Evolutionary conservation across 2,329 filamentous ascomycete species (phyloP).

Genomic region (Aureobasidium mangrovei): DNA sequence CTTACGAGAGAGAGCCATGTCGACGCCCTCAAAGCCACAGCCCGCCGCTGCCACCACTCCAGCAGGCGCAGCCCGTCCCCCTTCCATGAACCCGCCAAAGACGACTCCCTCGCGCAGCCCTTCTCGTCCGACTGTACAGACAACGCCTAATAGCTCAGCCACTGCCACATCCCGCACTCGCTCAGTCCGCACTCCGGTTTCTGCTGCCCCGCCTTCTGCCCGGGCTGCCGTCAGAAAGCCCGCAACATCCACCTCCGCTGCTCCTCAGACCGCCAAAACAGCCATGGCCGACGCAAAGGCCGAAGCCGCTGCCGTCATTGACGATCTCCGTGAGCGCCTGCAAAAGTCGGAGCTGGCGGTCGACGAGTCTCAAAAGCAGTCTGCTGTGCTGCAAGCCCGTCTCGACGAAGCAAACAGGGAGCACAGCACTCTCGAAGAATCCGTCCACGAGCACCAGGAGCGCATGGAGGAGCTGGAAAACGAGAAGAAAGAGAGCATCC

Average conservation of each 20-base stretch:
- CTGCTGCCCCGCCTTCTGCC: conserved; percentile 59
- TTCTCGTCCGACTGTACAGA: conserved; percentile 7
- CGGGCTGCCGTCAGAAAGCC: conserved; percentile 60
- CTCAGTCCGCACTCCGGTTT: conserved; percentile 45
- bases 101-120: conserved; percentile 13
- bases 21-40: conserved; percentile 15
- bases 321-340: conserved; percentile 76
- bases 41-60: conserved; percentile 13
- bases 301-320: conserved; percentile 67
- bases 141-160: conserved; percentile 2
- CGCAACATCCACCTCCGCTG: conserved; percentile 11
- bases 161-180: conserved; percentile 35
- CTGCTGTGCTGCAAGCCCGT: conserved; percentile 73
- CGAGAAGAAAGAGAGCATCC: conserved; percentile 73
- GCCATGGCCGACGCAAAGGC: conserved; percentile 60
- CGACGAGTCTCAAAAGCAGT: conserved; percentile 67
- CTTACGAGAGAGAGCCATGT: conserved; percentile 15
- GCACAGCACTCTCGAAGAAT: conserved; percentile 80
- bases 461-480: conserved; percentile 71
- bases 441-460: conserved; percentile 76
- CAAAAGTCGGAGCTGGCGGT: conserved; percentile 63
- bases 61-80: conserved; percentile 14
- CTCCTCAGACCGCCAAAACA: conserved; percentile 13
- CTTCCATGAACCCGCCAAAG: conserved; percentile 12
- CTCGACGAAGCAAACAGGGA: conserved; percentile 78